A percentile compares a stretch with the other conserved stretches of the same genome.
Evolutionary conservation across 1,284 basidiomycete species (phyloP).

Genomic region (Fomitopsis betulina): DNA sequence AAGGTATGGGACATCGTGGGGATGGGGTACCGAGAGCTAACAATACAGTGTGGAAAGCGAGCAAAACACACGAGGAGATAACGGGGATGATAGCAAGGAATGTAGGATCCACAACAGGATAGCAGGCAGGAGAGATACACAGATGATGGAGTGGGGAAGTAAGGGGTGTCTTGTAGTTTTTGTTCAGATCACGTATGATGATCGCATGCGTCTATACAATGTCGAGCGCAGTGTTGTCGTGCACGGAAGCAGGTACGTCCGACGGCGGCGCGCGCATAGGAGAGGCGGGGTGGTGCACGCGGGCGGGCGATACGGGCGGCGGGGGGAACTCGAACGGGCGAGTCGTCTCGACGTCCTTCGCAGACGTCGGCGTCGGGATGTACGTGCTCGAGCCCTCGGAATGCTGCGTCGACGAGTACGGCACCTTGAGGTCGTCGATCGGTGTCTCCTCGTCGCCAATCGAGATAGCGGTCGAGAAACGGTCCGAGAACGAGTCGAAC

Average conservation of each 20-base stretch:
- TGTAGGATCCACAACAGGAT: neutral
- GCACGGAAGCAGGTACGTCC: conserved; percentile 20
- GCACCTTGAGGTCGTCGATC: conserved; percentile 18
- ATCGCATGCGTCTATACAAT: conserved; percentile 11
- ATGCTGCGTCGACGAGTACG: conserved; percentile 20
- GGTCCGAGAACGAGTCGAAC: conserved; percentile 25
- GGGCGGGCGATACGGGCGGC: conserved; percentile 10
- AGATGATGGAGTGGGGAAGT: neutral
- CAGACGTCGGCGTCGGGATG: conserved; percentile 15
- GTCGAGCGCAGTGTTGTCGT: conserved; percentile 19
- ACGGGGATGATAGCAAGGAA: neutral
- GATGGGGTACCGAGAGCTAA: conserved; percentile 10
- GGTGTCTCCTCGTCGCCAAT: conserved; percentile 17
- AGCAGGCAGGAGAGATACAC: neutral
- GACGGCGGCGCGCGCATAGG: conserved; percentile 8
- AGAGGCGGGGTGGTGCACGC: conserved; percentile 14
- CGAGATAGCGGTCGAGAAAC: conserved; percentile 27
- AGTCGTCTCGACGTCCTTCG: conserved; percentile 5
- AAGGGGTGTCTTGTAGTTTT: neutral
- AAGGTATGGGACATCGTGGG: conserved; percentile 1
- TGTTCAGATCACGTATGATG: neutral
- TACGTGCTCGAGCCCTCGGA: conserved; percentile 19
- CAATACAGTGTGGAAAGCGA: conserved; percentile 16
- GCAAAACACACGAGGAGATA: neutral
- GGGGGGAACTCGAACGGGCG: conserved; percentile 11